These are phyloP conservation scores for Sphagnum magellanicum DNA, from an alignment of 228 moss, liverwort and hornwort genomes.

Conservation along the genomic window DNA sequence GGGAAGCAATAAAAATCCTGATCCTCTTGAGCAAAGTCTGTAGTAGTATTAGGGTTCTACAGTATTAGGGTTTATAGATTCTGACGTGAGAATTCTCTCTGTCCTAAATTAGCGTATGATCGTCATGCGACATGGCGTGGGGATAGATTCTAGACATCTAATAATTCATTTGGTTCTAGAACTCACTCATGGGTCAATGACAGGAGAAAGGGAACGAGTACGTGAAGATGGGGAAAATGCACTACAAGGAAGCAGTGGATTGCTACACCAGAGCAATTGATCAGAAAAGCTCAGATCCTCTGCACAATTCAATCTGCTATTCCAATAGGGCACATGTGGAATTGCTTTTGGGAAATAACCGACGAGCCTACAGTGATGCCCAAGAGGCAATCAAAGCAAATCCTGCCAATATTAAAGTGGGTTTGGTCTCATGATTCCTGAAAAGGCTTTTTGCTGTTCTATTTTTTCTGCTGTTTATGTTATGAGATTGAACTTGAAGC, in stretches of 20 bases:
- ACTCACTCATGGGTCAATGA: neutral
- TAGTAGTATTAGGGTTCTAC: too few relatives aligned
- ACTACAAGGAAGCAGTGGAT: constrained; percentile 75
- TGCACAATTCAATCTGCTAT: constrained; percentile 70
- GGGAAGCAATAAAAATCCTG: neutral
- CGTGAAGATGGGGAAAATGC: constrained; percentile 80
- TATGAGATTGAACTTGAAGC: neutral
- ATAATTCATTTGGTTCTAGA: neutral
- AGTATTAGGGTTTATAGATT: too few relatives aligned
- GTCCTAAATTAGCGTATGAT: too few relatives aligned
- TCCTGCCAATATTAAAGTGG: constrained; percentile 67
- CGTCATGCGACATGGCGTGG: neutral
- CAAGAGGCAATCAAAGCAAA: constrained; percentile 74
- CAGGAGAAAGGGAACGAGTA: constrained; percentile 89
- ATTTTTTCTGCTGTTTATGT: neutral
- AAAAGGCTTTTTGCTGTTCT: constrained; percentile 14
- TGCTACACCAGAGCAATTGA: constrained; percentile 74
- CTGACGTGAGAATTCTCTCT: too few relatives aligned
- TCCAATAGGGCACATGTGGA: constrained; percentile 85
- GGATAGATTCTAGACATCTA: neutral
- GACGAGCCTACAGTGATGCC: constrained; percentile 78
- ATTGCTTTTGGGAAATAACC: constrained; percentile 76
- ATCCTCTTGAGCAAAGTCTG: too few relatives aligned
- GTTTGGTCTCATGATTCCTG: constrained; percentile 1
- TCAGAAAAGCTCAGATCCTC: constrained; percentile 47